phyloP scores from a whole-genome alignment of 2,329 filamentous ascomycete genomes.

The Pyricularia sp. region DNA sequence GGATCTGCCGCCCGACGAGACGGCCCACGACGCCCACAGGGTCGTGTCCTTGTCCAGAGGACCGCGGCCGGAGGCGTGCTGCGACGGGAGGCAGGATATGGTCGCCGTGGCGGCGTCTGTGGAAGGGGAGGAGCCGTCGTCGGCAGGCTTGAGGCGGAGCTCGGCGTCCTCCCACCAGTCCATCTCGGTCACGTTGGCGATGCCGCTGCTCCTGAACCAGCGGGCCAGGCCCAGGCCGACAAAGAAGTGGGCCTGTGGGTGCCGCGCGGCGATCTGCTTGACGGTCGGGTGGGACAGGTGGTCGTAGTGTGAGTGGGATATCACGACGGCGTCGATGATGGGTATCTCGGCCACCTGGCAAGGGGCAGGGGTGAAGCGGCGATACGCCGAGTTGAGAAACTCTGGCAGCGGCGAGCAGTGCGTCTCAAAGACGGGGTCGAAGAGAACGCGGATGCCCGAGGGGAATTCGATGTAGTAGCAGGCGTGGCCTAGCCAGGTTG shows the following conservation, averaged over 20 bases:
- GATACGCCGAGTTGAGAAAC: slow-evolving; percentile 34
- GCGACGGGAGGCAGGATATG: slow-evolving; percentile 69
- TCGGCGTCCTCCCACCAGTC: slow-evolving; percentile 91
- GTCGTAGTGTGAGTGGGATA: slow-evolving; percentile 88
- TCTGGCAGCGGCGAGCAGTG: slow-evolving; percentile 59
- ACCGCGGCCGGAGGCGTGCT: slow-evolving; percentile 63
- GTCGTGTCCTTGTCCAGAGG: slow-evolving; percentile 60
- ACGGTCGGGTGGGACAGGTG: slow-evolving; percentile 72
- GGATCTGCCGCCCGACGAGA: slow-evolving; percentile 60
- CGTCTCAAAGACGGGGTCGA: slow-evolving; percentile 86
- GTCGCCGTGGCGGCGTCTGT: slow-evolving; percentile 47
- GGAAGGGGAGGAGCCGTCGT: slow-evolving; percentile 12
- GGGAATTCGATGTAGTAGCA: slow-evolving; percentile 91
- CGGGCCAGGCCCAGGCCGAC: slow-evolving; percentile 69
- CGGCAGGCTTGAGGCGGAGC: slow-evolving; percentile 38
- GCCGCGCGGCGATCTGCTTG: slow-evolving; percentile 51
- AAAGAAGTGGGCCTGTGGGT: slow-evolving; percentile 77
- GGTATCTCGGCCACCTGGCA: slow-evolving; percentile 71
- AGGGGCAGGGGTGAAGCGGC: slow-evolving; percentile 62
- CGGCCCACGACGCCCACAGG: slow-evolving; percentile 79
- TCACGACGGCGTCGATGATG: slow-evolving; percentile 61
- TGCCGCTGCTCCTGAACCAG: slow-evolving; percentile 64
- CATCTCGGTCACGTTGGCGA: slow-evolving; percentile 70
- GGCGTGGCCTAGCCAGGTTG: slow-evolving; percentile 91
- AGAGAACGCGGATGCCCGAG: slow-evolving; percentile 71